phyloP scores from a whole-genome alignment of 208 protist genomes.

The Plasmodiophora brassicae region DNA sequence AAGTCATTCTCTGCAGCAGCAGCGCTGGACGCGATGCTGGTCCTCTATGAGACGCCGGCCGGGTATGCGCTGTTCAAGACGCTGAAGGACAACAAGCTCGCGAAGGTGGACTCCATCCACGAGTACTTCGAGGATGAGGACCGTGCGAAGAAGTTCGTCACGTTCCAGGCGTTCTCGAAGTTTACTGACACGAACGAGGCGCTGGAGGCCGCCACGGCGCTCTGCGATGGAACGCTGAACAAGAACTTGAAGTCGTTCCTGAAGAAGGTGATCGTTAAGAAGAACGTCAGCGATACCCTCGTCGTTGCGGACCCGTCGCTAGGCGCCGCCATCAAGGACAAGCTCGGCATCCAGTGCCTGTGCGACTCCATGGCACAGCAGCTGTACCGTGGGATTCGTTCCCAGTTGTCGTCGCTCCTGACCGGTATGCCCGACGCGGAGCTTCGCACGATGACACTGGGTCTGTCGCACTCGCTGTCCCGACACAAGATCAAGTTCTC shows the following conservation, averaged over 20 bases:
- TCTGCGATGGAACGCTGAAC: conserved; percentile 89
- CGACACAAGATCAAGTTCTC: conserved; percentile 99
- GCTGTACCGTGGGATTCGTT: conserved; percentile 87
- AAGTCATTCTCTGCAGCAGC: too few species aligned
- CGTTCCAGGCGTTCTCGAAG: conserved; percentile 64
- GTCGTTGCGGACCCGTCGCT: conserved; percentile 85
- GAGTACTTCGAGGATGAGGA: conserved; percentile 53
- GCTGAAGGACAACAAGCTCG: conserved; percentile 78
- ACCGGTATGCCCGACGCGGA: conserved; percentile 39
- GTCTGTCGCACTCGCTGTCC: conserved; percentile 95
- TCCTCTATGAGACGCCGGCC: conserved; percentile 94
- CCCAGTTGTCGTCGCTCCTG: conserved; percentile 80
- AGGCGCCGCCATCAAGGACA: conserved; percentile 91
- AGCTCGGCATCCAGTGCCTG: conserved; percentile 83
- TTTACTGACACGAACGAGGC: conserved; percentile 90
- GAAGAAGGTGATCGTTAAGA: conserved; percentile 85
- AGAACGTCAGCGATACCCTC: conserved; percentile 70
- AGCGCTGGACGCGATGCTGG: conserved; percentile 70
- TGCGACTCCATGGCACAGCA: conserved; percentile 74
- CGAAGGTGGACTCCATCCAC: conserved; percentile 82
- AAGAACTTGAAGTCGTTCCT: conserved; percentile 95
- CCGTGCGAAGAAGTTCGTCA: not conserved
- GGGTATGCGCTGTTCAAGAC: conserved; percentile 97
- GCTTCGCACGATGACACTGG: conserved; percentile 72
- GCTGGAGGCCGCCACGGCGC: conserved; percentile 85